A percentile compares a stretch with the other conserved stretches of the same genome.
Conservation (phyloP, 768 basidiomycete genomes). For the Brasilioporus rufonigricans region DNA sequence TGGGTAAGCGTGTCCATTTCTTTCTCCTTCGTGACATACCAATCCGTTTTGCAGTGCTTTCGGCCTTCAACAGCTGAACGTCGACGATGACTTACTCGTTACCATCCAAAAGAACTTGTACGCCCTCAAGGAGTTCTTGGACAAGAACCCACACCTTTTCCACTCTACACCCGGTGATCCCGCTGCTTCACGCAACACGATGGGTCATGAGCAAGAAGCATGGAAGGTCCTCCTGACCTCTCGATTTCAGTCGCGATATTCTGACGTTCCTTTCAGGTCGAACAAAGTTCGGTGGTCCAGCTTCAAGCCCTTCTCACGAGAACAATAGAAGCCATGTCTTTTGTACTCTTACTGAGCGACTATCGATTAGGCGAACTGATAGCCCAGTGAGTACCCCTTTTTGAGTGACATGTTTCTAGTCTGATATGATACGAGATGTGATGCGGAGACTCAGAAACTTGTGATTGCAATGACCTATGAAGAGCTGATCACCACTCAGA, state of each 20-base stretch:
- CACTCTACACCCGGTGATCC: conserved; percentile 76
- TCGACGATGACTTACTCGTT: conserved; percentile 61
- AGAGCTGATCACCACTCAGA: conserved; percentile 79
- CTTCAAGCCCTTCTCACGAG: conserved; percentile 72
- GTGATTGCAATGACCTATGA: conserved; percentile 77
- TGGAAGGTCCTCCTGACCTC: conserved; percentile 61
- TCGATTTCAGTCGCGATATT: background rate
- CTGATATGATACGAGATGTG: conserved; percentile 52
- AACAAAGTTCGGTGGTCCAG: conserved; percentile 80
- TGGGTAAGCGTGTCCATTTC: conserved; percentile 41
- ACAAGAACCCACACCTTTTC: conserved; percentile 83
- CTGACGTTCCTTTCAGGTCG: conserved; percentile 49
- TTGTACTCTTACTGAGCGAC: conserved; percentile 88
- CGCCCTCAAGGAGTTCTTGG: conserved; percentile 72
- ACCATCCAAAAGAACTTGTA: conserved; percentile 78
- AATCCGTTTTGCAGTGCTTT: conserved; percentile 32
- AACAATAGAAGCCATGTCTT: conserved; percentile 92
- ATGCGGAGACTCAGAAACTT: conserved; percentile 64
- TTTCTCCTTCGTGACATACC: background rate
- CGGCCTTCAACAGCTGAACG: conserved; percentile 54
- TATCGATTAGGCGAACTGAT: conserved; percentile 87
- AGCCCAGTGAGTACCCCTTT: conserved; percentile 54
- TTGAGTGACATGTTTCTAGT: background rate
- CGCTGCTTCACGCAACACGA: conserved; percentile 49
- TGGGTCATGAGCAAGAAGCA: conserved; percentile 76